These are phyloP conservation scores for Aspergillus floridensis DNA, from an alignment of 2,329 filamentous ascomycete genomes.

Conservation along the genomic window DNA sequence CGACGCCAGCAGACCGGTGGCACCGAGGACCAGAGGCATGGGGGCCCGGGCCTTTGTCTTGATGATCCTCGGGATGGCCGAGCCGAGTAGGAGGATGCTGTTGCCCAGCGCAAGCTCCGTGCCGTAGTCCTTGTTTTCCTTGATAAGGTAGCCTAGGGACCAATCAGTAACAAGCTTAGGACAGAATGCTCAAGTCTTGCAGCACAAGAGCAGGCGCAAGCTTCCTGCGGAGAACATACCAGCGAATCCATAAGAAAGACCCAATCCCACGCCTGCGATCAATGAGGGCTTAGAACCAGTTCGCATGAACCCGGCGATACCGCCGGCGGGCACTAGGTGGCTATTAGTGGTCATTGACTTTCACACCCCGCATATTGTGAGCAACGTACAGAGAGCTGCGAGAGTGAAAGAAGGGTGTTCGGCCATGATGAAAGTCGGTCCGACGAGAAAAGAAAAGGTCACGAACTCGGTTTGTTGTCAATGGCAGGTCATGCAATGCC, in stretches of 20 bases:
- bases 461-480: conserved; percentile 6
- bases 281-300: conserved; percentile 18
- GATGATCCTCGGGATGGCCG: conserved; percentile 12
- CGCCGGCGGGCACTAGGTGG: conserved; percentile 15
- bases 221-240: conserved; percentile 6
- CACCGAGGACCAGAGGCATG: conserved; percentile 16
- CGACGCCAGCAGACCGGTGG: conserved; percentile 6
- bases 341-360: neutral
- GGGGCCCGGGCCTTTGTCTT: conserved; percentile 16
- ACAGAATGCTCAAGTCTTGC: no score
- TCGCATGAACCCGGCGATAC: conserved; percentile 16
- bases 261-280: conserved; percentile 19
- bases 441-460: no score
- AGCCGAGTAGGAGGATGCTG: conserved; percentile 16
- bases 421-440: neutral
- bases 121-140: conserved; percentile 22
- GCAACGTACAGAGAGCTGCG: conserved; percentile 4
- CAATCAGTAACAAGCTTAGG: neutral
- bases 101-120: conserved; percentile 21
- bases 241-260: conserved; percentile 17
- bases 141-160: conserved; percentile 15
- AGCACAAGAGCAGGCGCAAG: no score
- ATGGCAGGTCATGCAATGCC: neutral
- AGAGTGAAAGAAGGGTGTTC: conserved; percentile 12
- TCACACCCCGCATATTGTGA: no score